Evolutionary conservation across 768 basidiomycete genomes (phyloP).

Genomic region (Lentinula sp.): DNA sequence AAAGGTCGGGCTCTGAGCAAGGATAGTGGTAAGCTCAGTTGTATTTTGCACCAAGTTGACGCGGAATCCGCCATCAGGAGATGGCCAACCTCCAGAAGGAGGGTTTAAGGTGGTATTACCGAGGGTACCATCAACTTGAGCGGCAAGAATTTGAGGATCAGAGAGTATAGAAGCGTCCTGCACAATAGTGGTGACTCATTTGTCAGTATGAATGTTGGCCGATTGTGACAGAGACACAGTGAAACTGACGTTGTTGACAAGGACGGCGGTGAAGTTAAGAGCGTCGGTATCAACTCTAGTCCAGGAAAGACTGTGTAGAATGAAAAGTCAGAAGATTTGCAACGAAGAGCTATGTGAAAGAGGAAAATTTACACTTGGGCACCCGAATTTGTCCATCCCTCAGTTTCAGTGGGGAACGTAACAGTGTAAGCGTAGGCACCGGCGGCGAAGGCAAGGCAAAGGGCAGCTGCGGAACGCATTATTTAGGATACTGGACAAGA

Average conservation of each 20-base stretch:
- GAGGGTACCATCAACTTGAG: slow-evolving; percentile 46
- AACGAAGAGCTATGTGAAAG: neutral
- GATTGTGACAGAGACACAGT: neutral
- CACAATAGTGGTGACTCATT: neutral
- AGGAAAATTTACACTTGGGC: slow-evolving; percentile 33
- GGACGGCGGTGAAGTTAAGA: slow-evolving; percentile 59
- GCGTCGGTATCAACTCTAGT: slow-evolving; percentile 59
- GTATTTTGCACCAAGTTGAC: slow-evolving; percentile 63
- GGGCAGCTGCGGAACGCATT: slow-evolving; percentile 38
- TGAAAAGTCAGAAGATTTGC: neutral
- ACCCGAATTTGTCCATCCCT: slow-evolving; percentile 53
- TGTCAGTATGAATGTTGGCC: slow-evolving; percentile 4
- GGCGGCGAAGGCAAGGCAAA: slow-evolving; percentile 46
- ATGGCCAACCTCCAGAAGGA: slow-evolving; percentile 61
- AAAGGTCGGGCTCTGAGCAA: slow-evolving; percentile 70
- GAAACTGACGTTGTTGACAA: slow-evolving; percentile 53
- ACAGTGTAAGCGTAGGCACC: slow-evolving; percentile 62
- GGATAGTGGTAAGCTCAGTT: slow-evolving; percentile 41
- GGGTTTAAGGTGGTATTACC: slow-evolving; percentile 37
- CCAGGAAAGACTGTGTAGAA: slow-evolving; percentile 47
- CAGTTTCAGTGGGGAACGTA: slow-evolving; percentile 36
- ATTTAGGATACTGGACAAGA: neutral
- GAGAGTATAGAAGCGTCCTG: slow-evolving; percentile 30
- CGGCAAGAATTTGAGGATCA: slow-evolving; percentile 44
- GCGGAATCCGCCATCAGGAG: slow-evolving; percentile 49